Base-by-base conservation (phyloP, 352 stramenopile genomes). In the Globisporangium spinosum region DNA sequence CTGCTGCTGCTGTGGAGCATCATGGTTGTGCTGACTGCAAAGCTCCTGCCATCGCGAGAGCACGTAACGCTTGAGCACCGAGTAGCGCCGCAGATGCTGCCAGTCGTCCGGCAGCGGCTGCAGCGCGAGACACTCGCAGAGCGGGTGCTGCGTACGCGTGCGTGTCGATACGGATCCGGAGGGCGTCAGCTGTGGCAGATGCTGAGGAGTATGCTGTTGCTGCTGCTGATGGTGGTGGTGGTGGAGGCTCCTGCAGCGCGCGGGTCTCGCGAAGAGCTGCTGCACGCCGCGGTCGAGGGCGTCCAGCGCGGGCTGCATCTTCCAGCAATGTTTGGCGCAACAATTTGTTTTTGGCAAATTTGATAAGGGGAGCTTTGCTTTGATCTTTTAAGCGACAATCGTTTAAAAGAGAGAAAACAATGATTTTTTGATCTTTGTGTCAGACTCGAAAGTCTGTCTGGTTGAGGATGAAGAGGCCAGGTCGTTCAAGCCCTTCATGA, bases 31-130 rank as follows among this genome's bases (percentile, higher is more conserved):
- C 69, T 78, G 40, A 32, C 66, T 64, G 62, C 66, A 62, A 71
- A 70, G 20, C 10, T 23, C 1, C 9, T 58, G 47, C 60, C 78
- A 88, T 32, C 75, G 64, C 9, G 35, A 45, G 57, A 88, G 73
- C 43, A 88, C 67, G 22, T 83, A 68, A 23, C 77, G 77, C 66
- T 80, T 83, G 47, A 88, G 77, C 61, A 88, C 79, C 1, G 79
- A 76, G 62, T 74, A 78, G 2, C 70, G 79, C 10, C 20, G 65
- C 62, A 86, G 53, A 51, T 74, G 51, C 0, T 68, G 72, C 77
- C 77, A 65, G 54, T 70, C 55, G 54, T 60, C 29, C 23, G 58
- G 32, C 65, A 66, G 43, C 17, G 58, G 45, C 58, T 67, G 45
- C 49, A 76, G 62, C 55, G 34, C 58, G 25, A 69, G 38, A 40